Conservation (phyloP, 1,284 basidiomycete species). For the Ganoderma leucocontextum region DNA sequence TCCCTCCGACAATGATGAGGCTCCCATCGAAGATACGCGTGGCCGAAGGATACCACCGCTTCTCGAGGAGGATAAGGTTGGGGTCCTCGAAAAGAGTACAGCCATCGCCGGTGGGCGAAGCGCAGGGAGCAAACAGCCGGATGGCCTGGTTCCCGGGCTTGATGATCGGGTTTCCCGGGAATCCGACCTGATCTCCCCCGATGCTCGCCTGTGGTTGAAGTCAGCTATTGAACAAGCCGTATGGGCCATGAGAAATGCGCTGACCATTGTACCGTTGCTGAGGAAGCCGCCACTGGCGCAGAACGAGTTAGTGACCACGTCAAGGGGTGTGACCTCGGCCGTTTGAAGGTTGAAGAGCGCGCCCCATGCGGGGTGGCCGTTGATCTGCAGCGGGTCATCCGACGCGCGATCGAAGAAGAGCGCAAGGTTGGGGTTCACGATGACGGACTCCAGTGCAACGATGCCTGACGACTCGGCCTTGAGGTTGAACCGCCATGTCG, state of each 20-base stretch:
- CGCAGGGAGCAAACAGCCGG: constrained; percentile 47
- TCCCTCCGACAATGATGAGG: constrained; percentile 52
- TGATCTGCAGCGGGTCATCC: constrained; percentile 38
- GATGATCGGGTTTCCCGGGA: constrained; percentile 45
- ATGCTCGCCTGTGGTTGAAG: constrained; percentile 46
- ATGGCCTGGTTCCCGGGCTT: constrained; percentile 40
- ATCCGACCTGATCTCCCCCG: constrained; percentile 52
- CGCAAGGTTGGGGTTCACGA: constrained; percentile 53
- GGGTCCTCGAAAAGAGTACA: constrained; percentile 51
- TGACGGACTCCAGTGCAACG: constrained; percentile 53
- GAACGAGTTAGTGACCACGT: constrained; percentile 23
- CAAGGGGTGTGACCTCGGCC: constrained; percentile 14
- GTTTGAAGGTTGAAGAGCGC: constrained; percentile 42
- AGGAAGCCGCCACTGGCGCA: constrained; percentile 46
- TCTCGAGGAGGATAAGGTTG: constrained; percentile 41
- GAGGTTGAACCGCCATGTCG: constrained; percentile 21
- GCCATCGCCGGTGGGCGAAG: constrained; percentile 43
- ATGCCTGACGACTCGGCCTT: constrained; percentile 53
- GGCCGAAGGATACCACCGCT: constrained; percentile 54
- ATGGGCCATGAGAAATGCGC: background rate
- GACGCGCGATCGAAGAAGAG: constrained; percentile 55
- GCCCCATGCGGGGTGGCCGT: constrained; percentile 23
- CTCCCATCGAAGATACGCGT: constrained; percentile 50
- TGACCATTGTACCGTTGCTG: constrained; percentile 56
- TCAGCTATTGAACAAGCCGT: background rate